Evolutionary conservation across 1,139 yeast genomes (phyloP).

Genomic region (Pichia sp.): DNA sequence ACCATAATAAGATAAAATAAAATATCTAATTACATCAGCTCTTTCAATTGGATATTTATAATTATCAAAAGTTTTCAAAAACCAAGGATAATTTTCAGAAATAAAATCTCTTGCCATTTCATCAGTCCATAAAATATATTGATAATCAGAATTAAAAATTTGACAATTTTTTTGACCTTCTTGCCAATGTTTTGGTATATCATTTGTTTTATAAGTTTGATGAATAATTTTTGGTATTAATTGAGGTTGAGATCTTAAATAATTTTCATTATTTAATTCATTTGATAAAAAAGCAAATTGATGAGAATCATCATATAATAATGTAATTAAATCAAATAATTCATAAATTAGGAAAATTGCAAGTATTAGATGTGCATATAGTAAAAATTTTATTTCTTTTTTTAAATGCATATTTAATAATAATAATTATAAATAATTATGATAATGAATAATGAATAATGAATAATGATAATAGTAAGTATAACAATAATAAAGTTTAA

Average conservation of each 20-base stretch:
- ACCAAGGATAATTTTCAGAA: conserved; percentile 78
- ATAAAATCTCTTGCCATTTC: conserved; percentile 75
- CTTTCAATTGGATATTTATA: conserved; percentile 80
- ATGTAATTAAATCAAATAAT: conserved; percentile 67
- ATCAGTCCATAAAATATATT: conserved; percentile 89
- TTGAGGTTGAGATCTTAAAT: conserved; percentile 34
- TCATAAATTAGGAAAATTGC: conserved; percentile 53
- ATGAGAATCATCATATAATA: conserved; percentile 66
- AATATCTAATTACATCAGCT: conserved; percentile 90
- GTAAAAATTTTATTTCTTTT: conserved; percentile 49
- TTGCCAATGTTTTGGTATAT: conserved; percentile 76
- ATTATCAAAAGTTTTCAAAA: conserved; percentile 66
- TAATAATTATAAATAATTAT: no score
- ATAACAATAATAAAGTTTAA: no score
- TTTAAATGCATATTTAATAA: no score
- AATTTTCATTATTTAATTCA: conserved; percentile 42
- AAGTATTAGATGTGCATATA: conserved; percentile 51
- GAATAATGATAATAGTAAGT: no score
- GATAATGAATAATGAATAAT: no score
- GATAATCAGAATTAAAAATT: conserved; percentile 77
- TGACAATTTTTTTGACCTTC: conserved; percentile 71
- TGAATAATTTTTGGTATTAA: conserved; percentile 86
- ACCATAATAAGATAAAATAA: conserved; percentile 75
- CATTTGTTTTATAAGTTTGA: conserved; percentile 78
- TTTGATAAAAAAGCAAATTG: conserved; percentile 54